A percentile compares a stretch with the other conserved stretches of the same genome.
Evolutionary conservation across 2,329 filamentous ascomycete genomes (phyloP).

Genomic region (Aspergillus pseudoglaucus): DNA sequence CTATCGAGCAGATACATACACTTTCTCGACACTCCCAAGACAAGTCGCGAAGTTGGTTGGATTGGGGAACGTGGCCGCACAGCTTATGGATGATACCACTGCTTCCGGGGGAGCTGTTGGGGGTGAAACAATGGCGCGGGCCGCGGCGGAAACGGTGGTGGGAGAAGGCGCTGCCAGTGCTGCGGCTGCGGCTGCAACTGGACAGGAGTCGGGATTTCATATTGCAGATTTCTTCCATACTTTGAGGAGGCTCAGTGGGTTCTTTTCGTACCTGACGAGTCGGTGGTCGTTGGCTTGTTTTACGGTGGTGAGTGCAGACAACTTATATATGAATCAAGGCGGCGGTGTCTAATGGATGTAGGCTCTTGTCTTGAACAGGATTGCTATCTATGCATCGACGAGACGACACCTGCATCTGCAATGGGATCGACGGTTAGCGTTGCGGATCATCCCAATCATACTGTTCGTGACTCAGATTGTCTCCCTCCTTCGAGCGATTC

Average conservation of each 20-base stretch:
- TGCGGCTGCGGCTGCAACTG: conserved; percentile 19
- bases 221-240: conserved; percentile 44
- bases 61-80: conserved; percentile 19
- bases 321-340: not conserved
- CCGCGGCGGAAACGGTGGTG: conserved; percentile 31
- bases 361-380: conserved; percentile 83
- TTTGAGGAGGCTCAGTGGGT: conserved; percentile 67
- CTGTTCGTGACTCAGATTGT: conserved; percentile 64
- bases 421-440: conserved; percentile 63
- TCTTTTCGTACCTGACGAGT: conserved; percentile 86
- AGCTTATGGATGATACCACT: conserved; percentile 14
- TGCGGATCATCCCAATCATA: conserved; percentile 66
- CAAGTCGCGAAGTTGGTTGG: conserved; percentile 25
- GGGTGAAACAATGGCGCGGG: conserved; percentile 37
- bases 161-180: conserved; percentile 28
- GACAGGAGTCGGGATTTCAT: conserved; percentile 28
- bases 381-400: conserved; percentile 87
- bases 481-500: conserved; percentile 71
- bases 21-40: conserved; percentile 29
- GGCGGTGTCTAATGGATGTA: conserved; percentile 22
- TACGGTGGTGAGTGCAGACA: conserved; percentile 54
- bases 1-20: conserved; percentile 29
- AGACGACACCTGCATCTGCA: conserved; percentile 69
- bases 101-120: conserved; percentile 15
- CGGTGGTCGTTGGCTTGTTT: conserved; percentile 89